Percentiles rank a stretch among this genome's conserved stretches.
Conservation (phyloP, 768 basidiomycete genomes). For the Obba rivulosa region DNA sequence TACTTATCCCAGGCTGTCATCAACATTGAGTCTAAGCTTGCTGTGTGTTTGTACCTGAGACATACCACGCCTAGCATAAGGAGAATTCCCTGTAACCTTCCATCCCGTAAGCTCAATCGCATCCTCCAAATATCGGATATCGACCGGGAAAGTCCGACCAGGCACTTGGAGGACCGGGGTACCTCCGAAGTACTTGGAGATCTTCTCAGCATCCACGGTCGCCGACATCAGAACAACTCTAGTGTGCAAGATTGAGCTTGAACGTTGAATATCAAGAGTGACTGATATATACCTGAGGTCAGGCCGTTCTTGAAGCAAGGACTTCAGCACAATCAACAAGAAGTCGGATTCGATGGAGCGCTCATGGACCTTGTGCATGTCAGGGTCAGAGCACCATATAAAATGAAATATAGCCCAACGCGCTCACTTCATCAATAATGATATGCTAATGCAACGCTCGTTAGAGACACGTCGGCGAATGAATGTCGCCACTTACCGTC, state of each 20-base stretch:
- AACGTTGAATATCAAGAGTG: background rate
- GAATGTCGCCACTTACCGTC: conserved; percentile 57
- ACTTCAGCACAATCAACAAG: conserved; percentile 87
- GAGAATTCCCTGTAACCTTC: conserved; percentile 75
- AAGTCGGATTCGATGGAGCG: conserved; percentile 97
- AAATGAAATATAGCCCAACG: conserved; percentile 1
- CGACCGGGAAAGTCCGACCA: conserved; percentile 92
- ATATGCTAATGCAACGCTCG: conserved; percentile 74
- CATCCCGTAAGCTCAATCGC: conserved; percentile 79
- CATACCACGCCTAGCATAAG: conserved; percentile 70
- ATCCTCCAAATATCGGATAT: conserved; percentile 83
- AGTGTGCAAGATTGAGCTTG: background rate
- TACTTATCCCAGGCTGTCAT: conserved; percentile 56
- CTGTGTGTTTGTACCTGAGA: conserved; percentile 3
- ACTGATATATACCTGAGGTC: conserved; percentile 69
- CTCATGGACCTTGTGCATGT: conserved; percentile 70
- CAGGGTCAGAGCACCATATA: background rate
- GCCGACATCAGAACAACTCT: conserved; percentile 97
- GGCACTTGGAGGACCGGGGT: conserved; percentile 85
- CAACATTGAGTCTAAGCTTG: background rate
- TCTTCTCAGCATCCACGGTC: conserved; percentile 87
- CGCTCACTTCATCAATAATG: conserved; percentile 83
- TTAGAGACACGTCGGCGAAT: too few relatives aligned
- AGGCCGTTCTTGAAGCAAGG: conserved; percentile 65
- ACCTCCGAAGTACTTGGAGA: conserved; percentile 83